phyloP scores from a whole-genome alignment of 352 stramenopile genomes.

The Hyaloperonospora brassicae region DNA sequence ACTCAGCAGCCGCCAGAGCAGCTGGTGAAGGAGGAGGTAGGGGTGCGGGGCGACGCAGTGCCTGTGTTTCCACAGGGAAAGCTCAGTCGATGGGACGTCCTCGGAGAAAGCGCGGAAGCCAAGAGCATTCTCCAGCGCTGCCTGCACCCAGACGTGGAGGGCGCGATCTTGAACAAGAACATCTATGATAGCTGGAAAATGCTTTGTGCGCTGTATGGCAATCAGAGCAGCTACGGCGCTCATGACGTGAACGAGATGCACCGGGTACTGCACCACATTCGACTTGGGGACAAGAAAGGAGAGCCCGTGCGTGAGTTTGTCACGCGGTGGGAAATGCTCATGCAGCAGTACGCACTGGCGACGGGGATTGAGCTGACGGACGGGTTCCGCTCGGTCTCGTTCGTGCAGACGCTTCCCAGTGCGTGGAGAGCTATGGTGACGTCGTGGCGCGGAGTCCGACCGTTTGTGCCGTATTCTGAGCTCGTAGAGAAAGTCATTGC shows the following conservation, averaged over 20 bases:
- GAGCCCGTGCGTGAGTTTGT: conserved; percentile 34
- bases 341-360: conserved; percentile 32
- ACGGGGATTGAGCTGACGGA: conserved; percentile 36
- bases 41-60: conserved; percentile 1
- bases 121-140: conserved; percentile 43
- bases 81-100: conserved; percentile 34
- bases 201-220: conserved; percentile 37
- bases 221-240: conserved; percentile 22
- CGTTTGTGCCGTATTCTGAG: conserved; percentile 36
- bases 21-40: conserved; percentile 20
- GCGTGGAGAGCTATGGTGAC: conserved; percentile 24
- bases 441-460: conserved; percentile 29
- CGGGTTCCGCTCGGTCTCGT: conserved; percentile 30
- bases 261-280: conserved; percentile 35
- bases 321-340: conserved; percentile 31
- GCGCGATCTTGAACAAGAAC: conserved; percentile 41
- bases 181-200: conserved; percentile 45
- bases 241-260: conserved; percentile 38
- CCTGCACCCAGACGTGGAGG: conserved; percentile 39
- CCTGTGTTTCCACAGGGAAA: conserved; percentile 2
- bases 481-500: conserved; percentile 30
- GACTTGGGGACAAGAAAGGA: conserved; percentile 36
- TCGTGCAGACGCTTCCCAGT: conserved; percentile 29
- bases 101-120: conserved; percentile 36
- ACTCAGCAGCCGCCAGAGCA: background rate